Conservation (phyloP, 805 yeast genomes). For the Wickerhamomyces subpelliculosus region DNA sequence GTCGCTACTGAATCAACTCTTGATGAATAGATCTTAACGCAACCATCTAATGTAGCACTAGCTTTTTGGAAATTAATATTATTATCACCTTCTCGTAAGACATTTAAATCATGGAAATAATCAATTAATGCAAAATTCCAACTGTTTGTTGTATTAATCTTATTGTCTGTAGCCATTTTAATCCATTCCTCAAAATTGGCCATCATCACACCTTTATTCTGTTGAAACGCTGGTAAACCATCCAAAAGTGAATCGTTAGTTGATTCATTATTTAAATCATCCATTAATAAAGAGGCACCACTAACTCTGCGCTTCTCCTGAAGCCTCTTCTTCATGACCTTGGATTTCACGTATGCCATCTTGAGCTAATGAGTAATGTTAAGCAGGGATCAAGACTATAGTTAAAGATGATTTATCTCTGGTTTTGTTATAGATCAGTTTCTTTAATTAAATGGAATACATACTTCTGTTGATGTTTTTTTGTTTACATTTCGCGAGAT, state of each 20-base stretch:
- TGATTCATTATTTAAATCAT: slow-evolving; percentile 19
- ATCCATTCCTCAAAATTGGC: slow-evolving; percentile 75
- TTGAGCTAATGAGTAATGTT: background rate
- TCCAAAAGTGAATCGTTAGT: slow-evolving; percentile 15
- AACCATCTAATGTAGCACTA: slow-evolving; percentile 86
- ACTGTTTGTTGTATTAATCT: slow-evolving; percentile 76
- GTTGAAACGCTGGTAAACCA: slow-evolving; percentile 16
- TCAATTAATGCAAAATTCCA: slow-evolving; percentile 92
- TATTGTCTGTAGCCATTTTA: slow-evolving; percentile 74
- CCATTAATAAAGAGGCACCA: slow-evolving; percentile 25
- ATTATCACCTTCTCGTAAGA: slow-evolving; percentile 66
- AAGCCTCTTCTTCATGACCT: slow-evolving; percentile 21
- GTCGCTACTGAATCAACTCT: slow-evolving; percentile 88
- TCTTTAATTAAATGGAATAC: too few relatives aligned
- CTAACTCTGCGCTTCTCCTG: slow-evolving; percentile 24
- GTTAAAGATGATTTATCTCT: too few relatives aligned
- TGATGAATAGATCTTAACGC: slow-evolving; percentile 86
- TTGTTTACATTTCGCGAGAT: slow-evolving; percentile 1
- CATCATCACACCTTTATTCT: slow-evolving; percentile 32
- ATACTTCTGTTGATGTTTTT: background rate
- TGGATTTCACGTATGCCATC: slow-evolving; percentile 23
- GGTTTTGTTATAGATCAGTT: too few relatives aligned
- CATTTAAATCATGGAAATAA: slow-evolving; percentile 78
- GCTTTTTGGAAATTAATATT: slow-evolving; percentile 86
- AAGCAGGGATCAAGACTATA: too few relatives aligned